Conservation (phyloP, 805 yeast species). For the Lachancea mirantina region DNA sequence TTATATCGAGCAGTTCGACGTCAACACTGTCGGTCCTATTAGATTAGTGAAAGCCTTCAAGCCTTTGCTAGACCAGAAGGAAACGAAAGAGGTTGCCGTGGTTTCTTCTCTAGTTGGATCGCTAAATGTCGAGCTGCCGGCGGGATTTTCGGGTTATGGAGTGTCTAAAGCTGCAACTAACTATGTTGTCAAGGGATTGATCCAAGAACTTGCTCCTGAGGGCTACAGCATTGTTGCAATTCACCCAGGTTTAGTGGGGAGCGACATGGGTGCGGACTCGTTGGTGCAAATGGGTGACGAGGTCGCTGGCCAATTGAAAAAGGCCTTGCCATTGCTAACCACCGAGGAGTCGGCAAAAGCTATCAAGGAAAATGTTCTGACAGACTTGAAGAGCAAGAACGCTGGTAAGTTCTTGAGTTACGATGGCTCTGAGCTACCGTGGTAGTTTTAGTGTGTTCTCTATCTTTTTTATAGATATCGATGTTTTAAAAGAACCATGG, state of each 20-base stretch:
- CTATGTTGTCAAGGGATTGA: conserved; percentile 24
- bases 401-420: conserved; percentile 26
- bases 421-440: conserved; percentile 16
- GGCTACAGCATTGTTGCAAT: conserved; percentile 28
- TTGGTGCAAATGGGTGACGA: conserved; percentile 1
- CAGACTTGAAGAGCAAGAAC: conserved; percentile 18
- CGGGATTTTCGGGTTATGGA: conserved; percentile 28
- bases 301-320: conserved; percentile 4
- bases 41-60: conserved; percentile 8
- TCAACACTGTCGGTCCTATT: not conserved
- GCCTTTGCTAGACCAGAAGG: conserved; percentile 18
- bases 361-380: conserved; percentile 12
- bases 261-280: conserved; percentile 27
- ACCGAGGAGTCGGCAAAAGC: conserved; percentile 23
- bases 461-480: too few species aligned
- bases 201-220: conserved; percentile 22
- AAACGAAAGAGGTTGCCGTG: conserved; percentile 23
- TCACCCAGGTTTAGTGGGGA: conserved; percentile 36
- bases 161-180: conserved; percentile 35
- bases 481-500: too few species aligned
- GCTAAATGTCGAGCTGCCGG: conserved; percentile 13
- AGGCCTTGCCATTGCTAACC: conserved; percentile 10
- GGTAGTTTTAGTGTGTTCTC: not conserved
- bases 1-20: conserved; percentile 2
- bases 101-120: conserved; percentile 20